Base-by-base conservation (phyloP, 2,329 filamentous ascomycete genomes). In the Microascus cirrosus region DNA sequence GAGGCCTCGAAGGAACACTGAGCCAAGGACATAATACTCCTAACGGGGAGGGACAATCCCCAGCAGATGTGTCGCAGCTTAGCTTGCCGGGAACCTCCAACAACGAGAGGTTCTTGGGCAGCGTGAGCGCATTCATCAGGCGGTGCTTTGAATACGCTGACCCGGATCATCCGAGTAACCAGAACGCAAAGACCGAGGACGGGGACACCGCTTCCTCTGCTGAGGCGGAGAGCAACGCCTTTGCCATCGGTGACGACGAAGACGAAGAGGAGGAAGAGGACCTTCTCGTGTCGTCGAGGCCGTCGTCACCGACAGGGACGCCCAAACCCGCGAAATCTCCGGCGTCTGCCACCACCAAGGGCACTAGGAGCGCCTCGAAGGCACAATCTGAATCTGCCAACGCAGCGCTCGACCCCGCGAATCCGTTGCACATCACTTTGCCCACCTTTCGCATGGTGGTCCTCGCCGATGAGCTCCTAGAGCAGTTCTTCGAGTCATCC, bases 361-460 rank as follows among this genome's bases (percentile, higher is more conserved):
- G 59, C 12, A 25, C n/a, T 2, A 39, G 56, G 20, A 66, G 65
- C 56, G 77, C 77, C 34, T 84, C 83, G 55, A 86, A 84, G 67
- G 82, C 86, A 8, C 81, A 85, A 65, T 84, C 86, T 1, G 85
- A 90, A 68, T 82, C 87, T 22, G 91, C 91, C 53, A 99, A 99
- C 68, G 84, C 86, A 10, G 94, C 94, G 0, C 81, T 99, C 3
- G 92, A 99, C 68, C 94, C 94, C 2, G 86, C 90, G 28, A 93
- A 95, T 62, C 94, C 94, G 7, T 80, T 99, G 0, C 89, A 96
- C 69, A 96, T 99, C 67, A 97, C 94, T 1, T 80, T 99, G 1
- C 94, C 94, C 1, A 99, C 94, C 0, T 99, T 99, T 80, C 87
- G 94, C 63, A 99, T 99, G 94, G 91, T 99, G 3, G 89, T 99